phyloP scores from a whole-genome alignment of 371 early-diverging fungal genomes.

The Lichtheimia ornata region DNA sequence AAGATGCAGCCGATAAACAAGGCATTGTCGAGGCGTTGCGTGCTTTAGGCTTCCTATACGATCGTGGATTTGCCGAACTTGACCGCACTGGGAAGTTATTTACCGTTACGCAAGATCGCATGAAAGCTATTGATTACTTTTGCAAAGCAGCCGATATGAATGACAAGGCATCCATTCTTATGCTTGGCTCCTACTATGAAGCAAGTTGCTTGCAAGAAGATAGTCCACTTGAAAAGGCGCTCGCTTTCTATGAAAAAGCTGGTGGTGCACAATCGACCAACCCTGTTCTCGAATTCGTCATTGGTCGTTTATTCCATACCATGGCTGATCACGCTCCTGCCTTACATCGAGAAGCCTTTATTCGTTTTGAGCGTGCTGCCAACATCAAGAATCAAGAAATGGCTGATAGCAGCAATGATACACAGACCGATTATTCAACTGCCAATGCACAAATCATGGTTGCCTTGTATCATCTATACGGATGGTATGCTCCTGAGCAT shows the following conservation, averaged over 20 bases:
- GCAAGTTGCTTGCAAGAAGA: constrained; percentile 13
- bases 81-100: not conserved
- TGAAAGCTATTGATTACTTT: constrained; percentile 20
- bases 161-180: constrained; percentile 10
- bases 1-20: constrained; percentile 16
- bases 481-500: constrained; percentile 21
- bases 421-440: not conserved
- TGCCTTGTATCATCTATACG: constrained; percentile 29
- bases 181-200: constrained; percentile 24
- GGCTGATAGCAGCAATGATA: too few relatives aligned
- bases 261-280: constrained; percentile 6
- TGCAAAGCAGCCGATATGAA: constrained; percentile 13
- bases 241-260: constrained; percentile 18
- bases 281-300: constrained; percentile 19
- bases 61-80: constrained; percentile 11
- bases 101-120: constrained; percentile 11
- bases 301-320: constrained; percentile 22
- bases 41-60: constrained; percentile 19
- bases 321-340: constrained; percentile 2
- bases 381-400: too few relatives aligned
- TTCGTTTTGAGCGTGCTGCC: constrained; percentile 15
- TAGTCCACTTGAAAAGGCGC: constrained; percentile 11
- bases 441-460: constrained; percentile 25
- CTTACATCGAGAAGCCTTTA: constrained; percentile 15
- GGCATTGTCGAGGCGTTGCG: constrained; percentile 16